These are phyloP conservation scores for Yamadazyma atlantica DNA, from an alignment of 1,139 yeast genomes.

Conservation along the genomic window DNA sequence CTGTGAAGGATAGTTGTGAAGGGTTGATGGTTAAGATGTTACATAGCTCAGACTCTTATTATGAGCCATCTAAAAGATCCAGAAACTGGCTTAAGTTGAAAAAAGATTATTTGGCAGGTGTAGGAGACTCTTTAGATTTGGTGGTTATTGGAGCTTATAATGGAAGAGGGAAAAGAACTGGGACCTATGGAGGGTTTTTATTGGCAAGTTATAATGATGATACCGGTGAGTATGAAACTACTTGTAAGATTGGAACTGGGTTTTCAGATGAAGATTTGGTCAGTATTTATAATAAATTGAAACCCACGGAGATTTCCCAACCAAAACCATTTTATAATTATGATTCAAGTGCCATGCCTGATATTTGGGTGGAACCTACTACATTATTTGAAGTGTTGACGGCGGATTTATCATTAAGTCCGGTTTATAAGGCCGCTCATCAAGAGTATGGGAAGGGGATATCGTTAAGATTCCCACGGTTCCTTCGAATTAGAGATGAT, in stretches of 20 bases:
- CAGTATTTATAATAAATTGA: constrained; percentile 55
- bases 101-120: constrained; percentile 90
- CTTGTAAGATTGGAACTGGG: constrained; percentile 97
- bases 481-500: constrained; percentile 82
- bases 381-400: constrained; percentile 86
- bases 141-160: constrained; percentile 93
- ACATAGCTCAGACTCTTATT: constrained; percentile 75
- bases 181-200: constrained; percentile 90
- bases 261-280: constrained; percentile 83
- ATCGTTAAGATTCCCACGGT: constrained; percentile 89
- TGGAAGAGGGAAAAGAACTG: constrained; percentile 95
- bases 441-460: constrained; percentile 81
- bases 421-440: constrained; percentile 87
- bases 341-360: constrained; percentile 76
- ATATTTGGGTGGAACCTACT: constrained; percentile 95
- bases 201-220: constrained; percentile 89
- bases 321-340: constrained; percentile 73
- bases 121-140: constrained; percentile 92
- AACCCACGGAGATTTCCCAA: constrained; percentile 64
- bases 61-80: constrained; percentile 94
- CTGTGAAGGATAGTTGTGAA: constrained; percentile 89
- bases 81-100: constrained; percentile 94
- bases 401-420: constrained; percentile 91
- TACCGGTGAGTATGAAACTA: constrained; percentile 88
- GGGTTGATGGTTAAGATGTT: constrained; percentile 94